Base-by-base conservation (phyloP, 2,329 filamentous ascomycete genomes). In the Ophiostoma montium region DNA sequence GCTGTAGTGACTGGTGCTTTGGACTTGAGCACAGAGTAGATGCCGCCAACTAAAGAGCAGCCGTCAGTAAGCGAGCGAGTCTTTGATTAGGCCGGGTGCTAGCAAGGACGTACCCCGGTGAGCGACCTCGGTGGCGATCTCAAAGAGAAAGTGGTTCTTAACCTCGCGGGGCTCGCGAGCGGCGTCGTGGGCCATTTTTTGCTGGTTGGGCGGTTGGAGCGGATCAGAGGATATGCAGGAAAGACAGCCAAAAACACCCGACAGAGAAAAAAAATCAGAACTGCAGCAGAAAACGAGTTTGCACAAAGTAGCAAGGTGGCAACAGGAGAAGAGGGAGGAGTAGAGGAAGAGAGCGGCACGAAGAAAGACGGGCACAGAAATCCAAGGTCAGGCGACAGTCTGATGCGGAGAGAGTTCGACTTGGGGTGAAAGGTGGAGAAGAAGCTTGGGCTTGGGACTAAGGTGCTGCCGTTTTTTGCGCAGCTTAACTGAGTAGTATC, bases 1-100 rank as follows among this genome's bases (percentile, higher is more conserved):
- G 88, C 88, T 1, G 90, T 95, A 39, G 92, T 96, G 54, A 96
- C 92, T 46, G 92, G 90, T 35, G 92, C 90, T 68, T 98, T 98
- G 54, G 92, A 98, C 69, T 98, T 98, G 68, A 98, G 82, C 57
- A 98, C 92, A 15, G 90, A 96, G 74, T 98, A 98, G 69, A 98
- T 98, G 60, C 92, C 92, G 62, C 92, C 92, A 54, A 98, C 92
- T 94, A 46, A 46, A 32, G 33, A 43, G 35, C 11, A 18, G n/a
- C 16, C 3, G 39, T 42, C 21, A 42, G 39, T 11, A 42, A 27
- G 23, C 23, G 23, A 27, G 23, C 23, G 4, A 8, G 23, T 8
- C 8, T 27, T 27, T 27, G n/a, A n/a, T n/a, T n/a, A n/a, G n/a
- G n/a, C n/a, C n/a, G n/a, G n/a, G n/a, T n/a, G n/a, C n/a, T n/a